phyloP scores from a whole-genome alignment of 2,329 filamentous ascomycete genomes.

The Penicillium polonicum region DNA sequence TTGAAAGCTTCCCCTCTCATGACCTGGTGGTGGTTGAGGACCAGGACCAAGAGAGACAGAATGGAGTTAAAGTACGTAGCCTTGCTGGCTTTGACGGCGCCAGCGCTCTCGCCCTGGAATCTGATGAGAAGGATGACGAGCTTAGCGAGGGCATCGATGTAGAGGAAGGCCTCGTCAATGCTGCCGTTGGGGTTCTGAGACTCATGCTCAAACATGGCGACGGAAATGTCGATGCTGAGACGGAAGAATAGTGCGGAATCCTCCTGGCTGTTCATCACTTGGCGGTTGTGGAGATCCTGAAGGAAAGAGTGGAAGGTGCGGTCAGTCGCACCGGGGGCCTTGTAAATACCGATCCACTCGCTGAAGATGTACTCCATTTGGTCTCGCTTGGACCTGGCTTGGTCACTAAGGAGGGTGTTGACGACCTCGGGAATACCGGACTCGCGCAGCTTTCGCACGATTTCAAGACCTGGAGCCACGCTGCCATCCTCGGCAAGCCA shows the following conservation, averaged over 20 bases:
- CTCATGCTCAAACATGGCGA: constrained; percentile 73
- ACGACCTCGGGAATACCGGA: constrained; percentile 56
- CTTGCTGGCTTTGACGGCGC: constrained; percentile 61
- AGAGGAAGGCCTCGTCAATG: constrained; percentile 59
- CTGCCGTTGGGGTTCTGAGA: constrained; percentile 61
- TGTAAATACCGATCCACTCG: constrained; percentile 84
- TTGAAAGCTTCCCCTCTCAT: constrained; percentile 79
- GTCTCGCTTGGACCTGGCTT: constrained; percentile 63
- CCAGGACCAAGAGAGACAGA: constrained; percentile 71
- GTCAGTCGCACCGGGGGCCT: constrained; percentile 72
- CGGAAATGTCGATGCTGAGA: constrained; percentile 74
- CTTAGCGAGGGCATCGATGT: constrained; percentile 78
- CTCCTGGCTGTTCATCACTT: constrained; percentile 70
- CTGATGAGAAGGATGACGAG: constrained; percentile 74
- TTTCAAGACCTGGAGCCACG: constrained; percentile 64
- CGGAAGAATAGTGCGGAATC: constrained; percentile 79
- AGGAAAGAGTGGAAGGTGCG: constrained; percentile 74
- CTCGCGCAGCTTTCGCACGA: constrained; percentile 65
- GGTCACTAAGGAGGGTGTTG: constrained; percentile 56
- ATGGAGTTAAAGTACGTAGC: constrained; percentile 73
- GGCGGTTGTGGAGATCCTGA: constrained; percentile 73
- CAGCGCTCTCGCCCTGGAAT: constrained; percentile 63
- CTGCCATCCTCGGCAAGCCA: constrained; percentile 76
- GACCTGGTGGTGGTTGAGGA: constrained; percentile 82
- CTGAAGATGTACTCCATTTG: constrained; percentile 95